These are phyloP conservation scores for Podaxis sp. DNA, from an alignment of 768 basidiomycete species.

Conservation along the genomic window DNA sequence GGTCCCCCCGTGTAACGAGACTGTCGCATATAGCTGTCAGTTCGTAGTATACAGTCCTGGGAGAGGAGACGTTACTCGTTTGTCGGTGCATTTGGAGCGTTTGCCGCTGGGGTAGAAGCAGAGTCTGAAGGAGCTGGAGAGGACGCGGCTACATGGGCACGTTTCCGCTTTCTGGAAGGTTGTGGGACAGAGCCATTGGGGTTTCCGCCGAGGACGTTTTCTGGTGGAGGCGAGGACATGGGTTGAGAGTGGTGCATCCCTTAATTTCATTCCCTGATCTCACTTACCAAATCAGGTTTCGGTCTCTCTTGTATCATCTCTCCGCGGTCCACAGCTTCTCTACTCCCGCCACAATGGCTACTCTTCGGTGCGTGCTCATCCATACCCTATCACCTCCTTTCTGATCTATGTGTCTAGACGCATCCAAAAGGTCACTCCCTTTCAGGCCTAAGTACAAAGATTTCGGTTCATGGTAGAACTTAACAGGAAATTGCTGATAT, in stretches of 20 bases:
- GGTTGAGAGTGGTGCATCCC: background rate
- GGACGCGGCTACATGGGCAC: constrained; percentile 41
- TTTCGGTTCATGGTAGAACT: constrained; percentile 15
- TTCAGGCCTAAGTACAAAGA: constrained; percentile 4
- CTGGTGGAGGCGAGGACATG: constrained; percentile 14
- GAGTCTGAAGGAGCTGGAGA: constrained; percentile 63
- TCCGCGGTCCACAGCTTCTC: background rate
- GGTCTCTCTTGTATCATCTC: background rate
- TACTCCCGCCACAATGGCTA: constrained; percentile 28
- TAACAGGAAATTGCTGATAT: constrained; percentile 68
- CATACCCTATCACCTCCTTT: background rate
- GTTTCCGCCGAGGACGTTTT: constrained; percentile 10
- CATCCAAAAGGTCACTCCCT: constrained; percentile 60
- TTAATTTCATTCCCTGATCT: background rate
- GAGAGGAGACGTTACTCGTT: constrained; percentile 6
- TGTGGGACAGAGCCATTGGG: constrained; percentile 32
- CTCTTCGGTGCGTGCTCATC: constrained; percentile 34
- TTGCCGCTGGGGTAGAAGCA: constrained; percentile 29
- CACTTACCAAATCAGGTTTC: constrained; percentile 8
- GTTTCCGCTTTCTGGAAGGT: constrained; percentile 55
- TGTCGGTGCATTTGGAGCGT: constrained; percentile 21
- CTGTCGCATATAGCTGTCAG: constrained; percentile 33
- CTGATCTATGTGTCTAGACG: constrained; percentile 46
- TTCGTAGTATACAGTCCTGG: background rate
- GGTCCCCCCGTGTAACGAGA: constrained; percentile 64